Evolutionary conservation across 345 rosid species (phyloP).

Genomic region (Murraya koenigii): DNA sequence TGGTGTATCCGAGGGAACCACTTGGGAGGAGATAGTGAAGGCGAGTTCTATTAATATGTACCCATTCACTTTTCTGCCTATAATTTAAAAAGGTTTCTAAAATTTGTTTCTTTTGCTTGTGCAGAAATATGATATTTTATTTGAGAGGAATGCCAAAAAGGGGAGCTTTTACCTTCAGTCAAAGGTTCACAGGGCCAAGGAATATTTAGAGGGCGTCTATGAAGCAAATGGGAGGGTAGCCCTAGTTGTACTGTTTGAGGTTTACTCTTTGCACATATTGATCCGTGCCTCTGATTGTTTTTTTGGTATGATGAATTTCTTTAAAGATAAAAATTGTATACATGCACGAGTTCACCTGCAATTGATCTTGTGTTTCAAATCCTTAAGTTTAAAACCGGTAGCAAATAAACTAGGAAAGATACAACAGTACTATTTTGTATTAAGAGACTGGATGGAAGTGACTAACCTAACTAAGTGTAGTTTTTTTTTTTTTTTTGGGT

Average conservation of each 20-base stretch:
- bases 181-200: slow-evolving; percentile 90
- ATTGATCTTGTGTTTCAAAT: background rate
- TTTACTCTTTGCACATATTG: background rate
- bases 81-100: background rate
- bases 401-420: background rate
- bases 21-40: slow-evolving; percentile 88
- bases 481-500: too few relatives aligned
- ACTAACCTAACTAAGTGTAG: too few relatives aligned
- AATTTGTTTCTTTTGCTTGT: slow-evolving; percentile 2
- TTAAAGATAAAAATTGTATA: background rate
- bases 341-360: background rate
- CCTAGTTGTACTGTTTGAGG: slow-evolving; percentile 28
- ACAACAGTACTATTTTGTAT: background rate
- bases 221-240: slow-evolving; percentile 42
- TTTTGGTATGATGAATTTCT: background rate
- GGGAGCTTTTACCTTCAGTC: slow-evolving; percentile 96
- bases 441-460: background rate
- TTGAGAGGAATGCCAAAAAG: slow-evolving; percentile 71
- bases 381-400: background rate
- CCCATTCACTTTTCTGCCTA: background rate
- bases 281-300: background rate
- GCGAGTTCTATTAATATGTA: slow-evolving; percentile 18
- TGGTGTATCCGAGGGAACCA: slow-evolving; percentile 58
- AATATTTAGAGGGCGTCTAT: slow-evolving; percentile 65
- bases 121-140: slow-evolving; percentile 75